Conservation (phyloP, 768 basidiomycete genomes). For the Pleurotus eryngii region DNA sequence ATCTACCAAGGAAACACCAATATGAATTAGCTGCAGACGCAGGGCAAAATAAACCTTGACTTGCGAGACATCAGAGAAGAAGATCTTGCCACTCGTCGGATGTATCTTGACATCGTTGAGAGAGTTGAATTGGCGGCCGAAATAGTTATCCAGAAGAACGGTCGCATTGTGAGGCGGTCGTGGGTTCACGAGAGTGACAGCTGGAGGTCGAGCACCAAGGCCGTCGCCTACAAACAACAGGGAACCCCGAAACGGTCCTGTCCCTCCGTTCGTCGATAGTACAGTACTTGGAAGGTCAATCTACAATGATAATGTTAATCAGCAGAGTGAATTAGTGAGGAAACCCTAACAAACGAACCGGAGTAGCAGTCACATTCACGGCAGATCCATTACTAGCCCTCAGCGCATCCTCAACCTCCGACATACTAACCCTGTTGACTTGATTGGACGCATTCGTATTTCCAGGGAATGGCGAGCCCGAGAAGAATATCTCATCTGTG, state of each 20-base stretch:
- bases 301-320: constrained; percentile 28
- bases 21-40: neutral
- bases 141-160: constrained; percentile 73
- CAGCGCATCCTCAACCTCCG: constrained; percentile 47
- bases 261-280: constrained; percentile 74
- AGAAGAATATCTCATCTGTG: constrained; percentile 70
- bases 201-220: constrained; percentile 57
- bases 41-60: constrained; percentile 12
- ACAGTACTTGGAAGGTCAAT: constrained; percentile 53
- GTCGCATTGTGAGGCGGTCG: constrained; percentile 61
- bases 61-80: constrained; percentile 75
- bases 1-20: constrained; percentile 32
- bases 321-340: neutral
- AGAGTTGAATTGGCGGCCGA: constrained; percentile 78
- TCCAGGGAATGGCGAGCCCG: constrained; percentile 56
- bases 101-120: constrained; percentile 77
- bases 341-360: constrained; percentile 22
- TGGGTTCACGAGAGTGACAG: constrained; percentile 64
- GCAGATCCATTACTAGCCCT: constrained; percentile 23
- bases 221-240: constrained; percentile 65
- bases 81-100: constrained; percentile 57
- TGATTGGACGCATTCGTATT: constrained; percentile 49
- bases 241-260: constrained; percentile 55
- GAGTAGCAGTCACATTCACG: constrained; percentile 48
- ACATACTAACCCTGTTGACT: constrained; percentile 59